These are phyloP conservation scores for Boletus rubropictus DNA, from an alignment of 768 basidiomycete species.

Conservation along the genomic window DNA sequence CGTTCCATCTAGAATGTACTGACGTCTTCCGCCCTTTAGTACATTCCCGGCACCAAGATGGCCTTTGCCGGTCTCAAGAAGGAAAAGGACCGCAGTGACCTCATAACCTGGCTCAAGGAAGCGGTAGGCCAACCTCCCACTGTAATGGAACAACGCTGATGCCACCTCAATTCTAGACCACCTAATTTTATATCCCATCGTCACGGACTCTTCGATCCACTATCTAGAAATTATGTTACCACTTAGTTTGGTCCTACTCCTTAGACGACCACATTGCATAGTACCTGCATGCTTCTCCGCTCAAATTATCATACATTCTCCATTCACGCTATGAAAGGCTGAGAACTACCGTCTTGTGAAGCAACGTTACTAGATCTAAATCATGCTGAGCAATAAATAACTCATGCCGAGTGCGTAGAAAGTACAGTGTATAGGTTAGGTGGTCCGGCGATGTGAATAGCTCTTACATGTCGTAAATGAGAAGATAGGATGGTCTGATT, in stretches of 20 bases:
- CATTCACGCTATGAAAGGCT: neutral
- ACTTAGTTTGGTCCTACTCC: constrained; percentile 27
- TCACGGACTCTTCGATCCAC: constrained; percentile 10
- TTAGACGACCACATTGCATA: constrained; percentile 31
- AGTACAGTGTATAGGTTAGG: constrained; percentile 6
- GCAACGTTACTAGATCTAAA: neutral
- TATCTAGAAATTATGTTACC: constrained; percentile 19
- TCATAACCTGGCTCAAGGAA: constrained; percentile 79
- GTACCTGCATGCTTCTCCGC: constrained; percentile 25
- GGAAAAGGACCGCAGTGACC: constrained; percentile 94
- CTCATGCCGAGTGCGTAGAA: neutral
- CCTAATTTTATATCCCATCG: constrained; percentile 20
- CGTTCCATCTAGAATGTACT: no score
- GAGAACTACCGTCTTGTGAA: neutral
- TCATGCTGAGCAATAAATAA: constrained; percentile 7
- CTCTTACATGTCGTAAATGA: constrained; percentile 52
- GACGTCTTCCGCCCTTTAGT: constrained; percentile 38
- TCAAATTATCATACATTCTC: constrained; percentile 22
- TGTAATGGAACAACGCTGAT: neutral
- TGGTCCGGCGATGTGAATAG: neutral
- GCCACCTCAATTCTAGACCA: constrained; percentile 13
- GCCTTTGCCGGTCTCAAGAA: constrained; percentile 98
- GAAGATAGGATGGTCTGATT: constrained; percentile 64
- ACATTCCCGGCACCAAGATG: constrained; percentile 98
- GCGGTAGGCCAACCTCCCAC: constrained; percentile 41